Evolutionary conservation across 83 land plant species (phyloP).

Genomic region (Picea abies): DNA sequence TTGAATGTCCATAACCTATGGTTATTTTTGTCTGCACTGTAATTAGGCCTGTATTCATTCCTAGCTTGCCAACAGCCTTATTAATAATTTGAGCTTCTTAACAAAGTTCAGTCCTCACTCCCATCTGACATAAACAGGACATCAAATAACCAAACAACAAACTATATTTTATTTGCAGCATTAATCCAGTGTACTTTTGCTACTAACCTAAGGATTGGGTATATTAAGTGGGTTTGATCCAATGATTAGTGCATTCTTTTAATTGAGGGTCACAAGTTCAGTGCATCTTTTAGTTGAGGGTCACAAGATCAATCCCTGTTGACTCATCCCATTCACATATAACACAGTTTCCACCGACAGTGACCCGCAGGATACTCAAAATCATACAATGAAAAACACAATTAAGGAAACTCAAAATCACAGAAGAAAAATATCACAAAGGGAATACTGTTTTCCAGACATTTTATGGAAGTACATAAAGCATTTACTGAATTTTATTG

Average conservation of each 20-base stretch:
- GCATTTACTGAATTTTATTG: background rate
- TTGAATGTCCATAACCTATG: too few relatives aligned
- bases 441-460: background rate
- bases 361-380: background rate
- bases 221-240: background rate
- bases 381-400: background rate
- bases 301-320: background rate
- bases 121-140: background rate
- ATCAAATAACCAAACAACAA: background rate
- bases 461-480: background rate
- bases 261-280: too few relatives aligned
- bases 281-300: background rate
- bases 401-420: background rate
- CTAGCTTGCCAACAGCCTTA: background rate
- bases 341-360: background rate
- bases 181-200: background rate
- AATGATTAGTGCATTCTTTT: background rate
- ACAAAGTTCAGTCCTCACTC: background rate
- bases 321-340: constrained; percentile 1
- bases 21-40: background rate
- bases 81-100: background rate
- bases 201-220: background rate
- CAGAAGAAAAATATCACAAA: background rate
- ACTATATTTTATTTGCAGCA: background rate
- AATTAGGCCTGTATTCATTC: background rate